Percentiles rank a stretch among this genome's conserved stretches.
Evolutionary conservation across 495 filamentous ascomycete species (phyloP).

Genomic region (Xylaria intraflava): DNA sequence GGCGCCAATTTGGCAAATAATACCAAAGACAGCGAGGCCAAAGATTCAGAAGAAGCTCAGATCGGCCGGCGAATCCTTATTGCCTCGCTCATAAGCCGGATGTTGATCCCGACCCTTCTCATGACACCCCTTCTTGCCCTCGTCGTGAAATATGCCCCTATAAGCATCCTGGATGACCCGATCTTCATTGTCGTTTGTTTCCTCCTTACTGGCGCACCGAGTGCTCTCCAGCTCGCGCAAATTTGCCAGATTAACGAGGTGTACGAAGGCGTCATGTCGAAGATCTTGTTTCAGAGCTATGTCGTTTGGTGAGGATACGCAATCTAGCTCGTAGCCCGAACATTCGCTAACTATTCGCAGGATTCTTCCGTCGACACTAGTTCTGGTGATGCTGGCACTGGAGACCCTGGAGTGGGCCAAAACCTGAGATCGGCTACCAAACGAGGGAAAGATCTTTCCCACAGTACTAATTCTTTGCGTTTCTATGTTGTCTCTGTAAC

Average conservation of each 20-base stretch:
- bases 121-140: conserved; percentile 91
- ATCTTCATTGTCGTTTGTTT: conserved; percentile 98
- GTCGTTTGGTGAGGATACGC: conserved; percentile 70
- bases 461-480: neutral
- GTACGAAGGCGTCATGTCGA: conserved; percentile 88
- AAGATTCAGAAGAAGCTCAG: conserved; percentile 58
- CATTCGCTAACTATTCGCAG: conserved; percentile 36
- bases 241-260: conserved; percentile 98
- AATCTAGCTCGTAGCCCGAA: neutral
- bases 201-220: conserved; percentile 88
- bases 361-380: conserved; percentile 89
- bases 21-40: conserved; percentile 53
- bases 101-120: conserved; percentile 85
- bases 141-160: conserved; percentile 82
- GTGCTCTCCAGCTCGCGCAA: conserved; percentile 89
- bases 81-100: conserved; percentile 77
- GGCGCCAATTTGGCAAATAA: conserved; percentile 85
- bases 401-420: conserved; percentile 88
- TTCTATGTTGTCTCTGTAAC: neutral
- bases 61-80: conserved; percentile 71
- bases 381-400: conserved; percentile 84
- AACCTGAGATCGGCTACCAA: neutral
- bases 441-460: neutral
- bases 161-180: conserved; percentile 94
- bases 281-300: conserved; percentile 92